Evolutionary conservation across 2,329 filamentous ascomycete genomes (phyloP), one percentile per base, ranked within the genome.

Genomic region (Talaromyces islandicus): DNA sequence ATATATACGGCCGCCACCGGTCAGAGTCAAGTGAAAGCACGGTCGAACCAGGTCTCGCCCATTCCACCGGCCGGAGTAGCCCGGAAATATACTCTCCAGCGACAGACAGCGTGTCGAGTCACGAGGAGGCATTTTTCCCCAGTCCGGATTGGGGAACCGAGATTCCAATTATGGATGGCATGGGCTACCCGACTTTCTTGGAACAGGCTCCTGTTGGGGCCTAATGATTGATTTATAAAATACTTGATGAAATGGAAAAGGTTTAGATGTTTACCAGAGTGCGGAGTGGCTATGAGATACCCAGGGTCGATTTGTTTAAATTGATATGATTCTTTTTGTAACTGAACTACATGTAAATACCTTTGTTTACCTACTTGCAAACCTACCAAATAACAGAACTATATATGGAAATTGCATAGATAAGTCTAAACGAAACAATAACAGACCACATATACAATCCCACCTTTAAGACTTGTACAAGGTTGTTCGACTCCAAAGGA

Each of bases 101-200:
- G n/a, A 38, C 51, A 50, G 50, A 54, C 21, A 59, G 38, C 27
- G 41, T 59, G 12, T 43, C 51, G 11, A 59, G 57, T n/a, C 51
- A 41, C 4, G 51, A 48, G 5, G 57, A 53, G 19, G 30, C 10
- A 35, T 27, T 59, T n/a, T 25, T 11, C 19, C 57, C 48, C 14
- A 52, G 27, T 27, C 57, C 51, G 9, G 51, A 59, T 52, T 59
- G 41, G 57, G 57, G 51, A 50, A 54, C 57, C 21, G 52, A 48
- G n/a, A 56, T 59, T 14, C 54, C 53, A 6, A 59, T 52, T 25
- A 56, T 59, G 58, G 53, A 32, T 55, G 58, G 41, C 48, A 56
- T 59, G 58, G 52, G 58, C 12, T 59, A 59, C 27, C 53, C 53
- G 1, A 50, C 46, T 5, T 52, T 56, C 30, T 59, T 56, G 53